Base-by-base conservation (phyloP, 176 grass and related monocot genomes). In the Aechmea fasciata region DNA sequence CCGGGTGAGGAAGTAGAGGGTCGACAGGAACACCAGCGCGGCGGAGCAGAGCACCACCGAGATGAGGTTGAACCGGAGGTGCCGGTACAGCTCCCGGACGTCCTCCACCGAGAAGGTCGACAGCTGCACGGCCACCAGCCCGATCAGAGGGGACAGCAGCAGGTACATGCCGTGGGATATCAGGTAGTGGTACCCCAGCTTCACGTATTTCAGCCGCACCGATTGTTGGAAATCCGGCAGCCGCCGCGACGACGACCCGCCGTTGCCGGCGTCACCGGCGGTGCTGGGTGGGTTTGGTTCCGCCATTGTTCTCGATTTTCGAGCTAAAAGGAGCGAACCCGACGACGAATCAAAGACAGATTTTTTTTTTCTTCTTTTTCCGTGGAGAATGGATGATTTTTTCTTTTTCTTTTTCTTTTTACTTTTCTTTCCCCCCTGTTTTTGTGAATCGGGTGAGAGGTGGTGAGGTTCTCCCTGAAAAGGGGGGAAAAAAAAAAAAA, bases 111-210 rank as follows among this genome's bases (percentile, higher is more conserved):
- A 85, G 51, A 96, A 84, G 62, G 82, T 90, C 17, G 82, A 87
- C 63, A 96, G 81, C 72, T 87, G 84, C n/a, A 87, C 84, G 8
- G 74, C 70, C 0, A 79, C 74, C 7, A 87, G 76, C 6, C 51
- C 61, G 52, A 88, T 80, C 20, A 90, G 75, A 1, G 91, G 91
- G 13, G 78, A 83, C 0, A 96, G 81, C 15, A 96, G 76, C 6
- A 96, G 87, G 82, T 91, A 96, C 82, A 91, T 88, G 48, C 85
- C 85, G 80, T 92, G 92, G 76, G 85, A 89, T 76, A 96, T 96
- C 20, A 96, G 83, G 92, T 96, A 82, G 67, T 83, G 92, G 85
- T 96, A 96, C 53, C 92, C 92, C 22, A 96, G 92, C 71, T 89
- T 91, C 66, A 96, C 92, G 67, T 96, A 96, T 73, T 96, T 96